Percentiles rank a stretch among this genome's conserved stretches.
Evolutionary conservation across 768 basidiomycete genomes (phyloP).

Genomic region (Rhodotorula toruloides): DNA sequence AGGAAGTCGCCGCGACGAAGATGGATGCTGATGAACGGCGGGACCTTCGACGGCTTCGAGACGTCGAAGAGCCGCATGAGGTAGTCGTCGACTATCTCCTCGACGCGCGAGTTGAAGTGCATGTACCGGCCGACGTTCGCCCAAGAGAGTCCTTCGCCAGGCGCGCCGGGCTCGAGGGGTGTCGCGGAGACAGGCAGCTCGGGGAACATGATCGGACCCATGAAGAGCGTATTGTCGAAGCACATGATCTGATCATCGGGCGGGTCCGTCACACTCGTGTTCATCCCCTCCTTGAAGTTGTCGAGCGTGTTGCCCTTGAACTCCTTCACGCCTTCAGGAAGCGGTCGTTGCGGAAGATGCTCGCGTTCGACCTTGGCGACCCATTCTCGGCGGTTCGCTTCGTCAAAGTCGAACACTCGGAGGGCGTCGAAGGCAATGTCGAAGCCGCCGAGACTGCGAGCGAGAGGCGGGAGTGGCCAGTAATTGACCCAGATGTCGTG

Average conservation of each 20-base stretch:
- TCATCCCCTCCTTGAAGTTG: conserved; percentile 34
- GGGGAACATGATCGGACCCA: conserved; percentile 33
- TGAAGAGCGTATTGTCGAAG: conserved; percentile 38
- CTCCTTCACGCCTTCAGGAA: not conserved
- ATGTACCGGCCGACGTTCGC: conserved; percentile 26
- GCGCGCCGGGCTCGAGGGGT: conserved; percentile 12
- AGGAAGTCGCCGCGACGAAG: conserved; percentile 37
- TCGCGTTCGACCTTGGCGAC: conserved; percentile 11
- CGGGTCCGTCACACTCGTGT: not conserved
- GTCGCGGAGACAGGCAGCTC: not conserved
- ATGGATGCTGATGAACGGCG: conserved; percentile 37
- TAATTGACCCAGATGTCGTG: conserved; percentile 27
- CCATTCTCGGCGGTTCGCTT: conserved; percentile 7
- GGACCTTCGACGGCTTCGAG: not conserved
- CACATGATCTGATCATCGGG: conserved; percentile 34
- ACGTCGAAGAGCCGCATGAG: conserved; percentile 24
- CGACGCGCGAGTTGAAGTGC: conserved; percentile 26
- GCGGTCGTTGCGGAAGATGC: conserved; percentile 17
- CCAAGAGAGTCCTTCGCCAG: conserved; percentile 30
- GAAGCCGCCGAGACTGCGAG: conserved; percentile 20
- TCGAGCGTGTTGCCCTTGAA: not conserved
- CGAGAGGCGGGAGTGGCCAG: conserved; percentile 31
- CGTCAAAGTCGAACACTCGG: conserved; percentile 28
- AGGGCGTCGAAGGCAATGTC: conserved; percentile 34
- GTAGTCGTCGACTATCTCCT: conserved; percentile 12